A percentile compares a stretch with the other conserved stretches of the same genome.
Conservation (phyloP, 345 rosid species). For the Orychophragmus violaceus region DNA sequence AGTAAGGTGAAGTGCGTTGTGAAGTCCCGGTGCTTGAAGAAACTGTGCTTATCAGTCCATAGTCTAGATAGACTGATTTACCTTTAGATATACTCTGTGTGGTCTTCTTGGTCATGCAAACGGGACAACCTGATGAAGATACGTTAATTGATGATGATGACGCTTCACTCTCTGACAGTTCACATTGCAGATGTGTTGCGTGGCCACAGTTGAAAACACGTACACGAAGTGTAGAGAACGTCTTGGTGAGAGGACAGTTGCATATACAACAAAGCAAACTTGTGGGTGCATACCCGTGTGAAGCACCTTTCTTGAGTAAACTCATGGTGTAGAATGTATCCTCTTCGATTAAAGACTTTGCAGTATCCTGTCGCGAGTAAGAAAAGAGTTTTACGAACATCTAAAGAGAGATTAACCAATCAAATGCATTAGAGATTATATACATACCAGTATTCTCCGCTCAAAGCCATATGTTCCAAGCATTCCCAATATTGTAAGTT, state of each 20-base stretch:
- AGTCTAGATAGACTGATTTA: constrained; percentile 48
- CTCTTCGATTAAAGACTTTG: constrained; percentile 89
- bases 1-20: constrained; percentile 37
- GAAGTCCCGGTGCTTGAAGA: constrained; percentile 40
- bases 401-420: neutral
- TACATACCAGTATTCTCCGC: constrained; percentile 82
- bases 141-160: too few relatives aligned
- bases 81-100: constrained; percentile 47
- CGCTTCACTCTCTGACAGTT: constrained; percentile 56
- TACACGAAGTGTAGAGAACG: constrained; percentile 46
- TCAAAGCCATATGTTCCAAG: constrained; percentile 93
- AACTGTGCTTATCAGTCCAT: constrained; percentile 51
- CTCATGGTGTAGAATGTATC: constrained; percentile 87
- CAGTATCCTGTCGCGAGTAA: constrained; percentile 53
- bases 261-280: constrained; percentile 78
- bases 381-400: neutral
- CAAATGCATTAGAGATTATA: neutral
- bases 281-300: constrained; percentile 90
- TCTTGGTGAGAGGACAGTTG: constrained; percentile 59
- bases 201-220: constrained; percentile 88
- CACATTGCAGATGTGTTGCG: constrained; percentile 89
- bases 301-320: constrained; percentile 86
- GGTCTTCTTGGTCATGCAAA: constrained; percentile 84
- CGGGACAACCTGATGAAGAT: constrained; percentile 74
- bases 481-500: constrained; percentile 89